Percentiles rank a stretch among this genome's conserved stretches.
Evolutionary conservation across 805 yeast genomes (phyloP).

Genomic region (Metschnikowia cerradonensis): DNA sequence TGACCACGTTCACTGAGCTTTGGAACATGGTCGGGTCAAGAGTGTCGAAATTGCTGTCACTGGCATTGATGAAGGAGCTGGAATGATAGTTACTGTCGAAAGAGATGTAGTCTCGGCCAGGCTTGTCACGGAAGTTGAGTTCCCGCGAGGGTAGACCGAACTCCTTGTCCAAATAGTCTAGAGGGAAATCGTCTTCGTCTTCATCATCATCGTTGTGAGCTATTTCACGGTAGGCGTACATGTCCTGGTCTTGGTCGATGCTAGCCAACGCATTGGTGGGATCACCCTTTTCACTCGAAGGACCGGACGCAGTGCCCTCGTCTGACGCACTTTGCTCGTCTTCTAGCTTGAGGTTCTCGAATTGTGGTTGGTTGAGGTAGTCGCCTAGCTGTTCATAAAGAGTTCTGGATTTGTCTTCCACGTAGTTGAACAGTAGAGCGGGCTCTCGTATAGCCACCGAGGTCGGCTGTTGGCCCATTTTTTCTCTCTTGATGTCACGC

Average conservation of each 20-base stretch:
- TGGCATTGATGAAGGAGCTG: constrained; percentile 14
- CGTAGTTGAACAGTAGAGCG: constrained; percentile 65
- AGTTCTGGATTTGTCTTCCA: constrained; percentile 43
- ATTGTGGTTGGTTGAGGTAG: constrained; percentile 31
- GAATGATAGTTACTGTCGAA: constrained; percentile 20
- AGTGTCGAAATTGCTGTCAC: constrained; percentile 18
- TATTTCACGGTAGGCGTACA: neutral
- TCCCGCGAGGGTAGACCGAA: constrained; percentile 11
- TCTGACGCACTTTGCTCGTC: neutral
- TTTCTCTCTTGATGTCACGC: constrained; percentile 82
- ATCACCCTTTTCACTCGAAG: neutral
- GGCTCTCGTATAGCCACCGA: constrained; percentile 75
- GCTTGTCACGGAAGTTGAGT: constrained; percentile 5
- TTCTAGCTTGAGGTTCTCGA: constrained; percentile 14
- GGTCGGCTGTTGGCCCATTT: constrained; percentile 56
- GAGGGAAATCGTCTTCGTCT: constrained; percentile 65
- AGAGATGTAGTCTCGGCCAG: constrained; percentile 23
- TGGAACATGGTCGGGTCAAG: constrained; percentile 21
- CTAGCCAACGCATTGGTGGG: neutral
- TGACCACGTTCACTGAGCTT: constrained; percentile 28
- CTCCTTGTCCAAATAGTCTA: constrained; percentile 57
- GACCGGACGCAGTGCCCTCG: neutral
- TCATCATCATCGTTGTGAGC: constrained; percentile 19
- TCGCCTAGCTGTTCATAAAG: constrained; percentile 53
- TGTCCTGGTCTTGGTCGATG: neutral